Evolutionary conservation across 1,139 yeast genomes (phyloP), one percentile per base, ranked within the genome.

Genomic region (Scheffersomyces lignicola): DNA sequence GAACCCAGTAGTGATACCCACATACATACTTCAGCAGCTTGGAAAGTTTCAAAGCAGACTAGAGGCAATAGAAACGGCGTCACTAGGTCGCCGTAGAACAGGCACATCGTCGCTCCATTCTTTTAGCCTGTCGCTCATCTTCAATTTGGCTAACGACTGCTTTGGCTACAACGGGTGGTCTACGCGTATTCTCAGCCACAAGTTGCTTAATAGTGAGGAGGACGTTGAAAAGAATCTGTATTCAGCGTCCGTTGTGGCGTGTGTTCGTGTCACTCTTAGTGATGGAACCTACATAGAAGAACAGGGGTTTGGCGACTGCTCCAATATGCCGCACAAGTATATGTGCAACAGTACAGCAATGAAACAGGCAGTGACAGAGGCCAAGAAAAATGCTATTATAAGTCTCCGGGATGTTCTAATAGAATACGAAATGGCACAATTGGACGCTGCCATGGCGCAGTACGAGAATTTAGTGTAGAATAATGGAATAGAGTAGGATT

Each of bases 101-200:
- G 23, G 11, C 21, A n/a, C 21, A 7, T 7, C 15, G 10, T 26
- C 29, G 5, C 11, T 26, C 6, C 20, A 15, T 15, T 26, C 29
- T 7, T 26, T 18, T 11, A 17, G 24, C 12, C 10, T 18, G 13
- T 11, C 5, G 18, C 37, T 60, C 24, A 65, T 78, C 3, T 62
- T 80, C 29, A 60, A 60, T 16, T 52, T 79, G 20, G 86, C 89
- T 3, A 84, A 84, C 48, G 77, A 71, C 28, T 65, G 74, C 3
- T 83, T 83, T 61, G 92, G 90, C 2, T 70, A 60, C 45, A 58
- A 70, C 35, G 89, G 88, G 18, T 84, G 94, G 94, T 66, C 73
- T 16, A 68, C 78, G 1, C 69, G 67, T 39, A 58, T 83, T 7
- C 43, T 63, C 18, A 58, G 57, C 17, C 43, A 45, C 34, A 25